Evolutionary conservation across 169 alveolate species (phyloP).

Genomic region (Perkinsus marinus): DNA sequence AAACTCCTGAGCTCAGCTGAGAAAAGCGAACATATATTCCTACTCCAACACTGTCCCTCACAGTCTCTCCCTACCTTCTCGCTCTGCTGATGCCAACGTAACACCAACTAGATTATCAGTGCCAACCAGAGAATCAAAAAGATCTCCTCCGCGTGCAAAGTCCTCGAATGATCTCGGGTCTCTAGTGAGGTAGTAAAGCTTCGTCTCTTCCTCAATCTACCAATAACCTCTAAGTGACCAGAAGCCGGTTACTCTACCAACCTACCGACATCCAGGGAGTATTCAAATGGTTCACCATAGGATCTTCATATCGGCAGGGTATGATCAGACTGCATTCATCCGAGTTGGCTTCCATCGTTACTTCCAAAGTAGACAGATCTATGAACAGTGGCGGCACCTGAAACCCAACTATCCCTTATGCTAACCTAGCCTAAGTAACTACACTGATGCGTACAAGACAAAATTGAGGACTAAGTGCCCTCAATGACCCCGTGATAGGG

Average conservation of each 20-base stretch:
- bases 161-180: neutral
- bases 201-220: constrained; percentile 6
- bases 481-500: too few relatives aligned
- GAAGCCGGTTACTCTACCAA: neutral
- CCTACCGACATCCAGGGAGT: neutral
- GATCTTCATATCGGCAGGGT: constrained; percentile 1
- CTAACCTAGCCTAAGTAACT: too few relatives aligned
- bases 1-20: too few relatives aligned
- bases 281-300: neutral
- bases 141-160: neutral
- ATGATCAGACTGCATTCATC: neutral
- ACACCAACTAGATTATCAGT: constrained; percentile 4
- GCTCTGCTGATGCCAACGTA: neutral
- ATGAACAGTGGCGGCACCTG: neutral
- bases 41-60: too few relatives aligned
- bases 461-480: too few relatives aligned
- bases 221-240: too few relatives aligned
- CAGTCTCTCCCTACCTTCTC: neutral
- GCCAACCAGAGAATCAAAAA: neutral
- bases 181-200: constrained; percentile 4
- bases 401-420: too few relatives aligned
- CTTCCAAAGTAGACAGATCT: neutral
- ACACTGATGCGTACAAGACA: too few relatives aligned
- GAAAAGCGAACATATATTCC: too few relatives aligned
- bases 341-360: constrained; percentile 1